Conservation (phyloP, 2,329 filamentous ascomycete species). For the Hymenoscyphus repandus region DNA sequence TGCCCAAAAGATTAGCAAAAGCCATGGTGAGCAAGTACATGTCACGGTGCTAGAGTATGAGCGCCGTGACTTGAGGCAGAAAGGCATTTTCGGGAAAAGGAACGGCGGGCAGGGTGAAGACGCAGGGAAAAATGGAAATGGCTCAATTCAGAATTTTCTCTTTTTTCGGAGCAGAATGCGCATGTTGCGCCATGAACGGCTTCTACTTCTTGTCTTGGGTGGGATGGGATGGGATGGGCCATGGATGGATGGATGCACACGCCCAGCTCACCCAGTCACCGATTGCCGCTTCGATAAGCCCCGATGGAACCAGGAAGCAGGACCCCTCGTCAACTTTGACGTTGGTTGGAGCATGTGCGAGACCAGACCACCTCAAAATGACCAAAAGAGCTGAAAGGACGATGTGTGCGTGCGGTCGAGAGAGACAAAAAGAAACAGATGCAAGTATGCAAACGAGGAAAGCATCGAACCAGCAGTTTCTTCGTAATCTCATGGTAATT, state of each 20-base stretch:
- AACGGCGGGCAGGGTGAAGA: conserved; percentile 3
- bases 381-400: not conserved
- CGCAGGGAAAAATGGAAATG: conserved; percentile 10
- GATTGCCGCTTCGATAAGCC: conserved; percentile 28
- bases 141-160: conserved; percentile 16
- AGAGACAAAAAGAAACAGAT: not conserved
- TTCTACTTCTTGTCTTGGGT: not conserved
- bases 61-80: conserved; percentile 1
- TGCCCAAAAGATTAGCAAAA: conserved; percentile 23
- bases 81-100: conserved; percentile 5
- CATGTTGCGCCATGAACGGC: conserved; percentile 10
- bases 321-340: conserved; percentile 28
- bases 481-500: not conserved
- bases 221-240: not conserved
- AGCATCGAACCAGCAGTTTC: not conserved
- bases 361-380: conserved; percentile 2
- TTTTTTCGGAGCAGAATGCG: conserved; percentile 10
- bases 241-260: not conserved
- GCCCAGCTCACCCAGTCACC: conserved; percentile 14
- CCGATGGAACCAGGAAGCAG: conserved; percentile 12
- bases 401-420: not conserved
- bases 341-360: conserved; percentile 10
- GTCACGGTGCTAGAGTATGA: not conserved
- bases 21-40: conserved; percentile 15
- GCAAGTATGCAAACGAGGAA: not conserved